These are phyloP conservation scores for Selaginella tamariscina DNA, from an alignment of 75 land plant species.

Conservation along the genomic window DNA sequence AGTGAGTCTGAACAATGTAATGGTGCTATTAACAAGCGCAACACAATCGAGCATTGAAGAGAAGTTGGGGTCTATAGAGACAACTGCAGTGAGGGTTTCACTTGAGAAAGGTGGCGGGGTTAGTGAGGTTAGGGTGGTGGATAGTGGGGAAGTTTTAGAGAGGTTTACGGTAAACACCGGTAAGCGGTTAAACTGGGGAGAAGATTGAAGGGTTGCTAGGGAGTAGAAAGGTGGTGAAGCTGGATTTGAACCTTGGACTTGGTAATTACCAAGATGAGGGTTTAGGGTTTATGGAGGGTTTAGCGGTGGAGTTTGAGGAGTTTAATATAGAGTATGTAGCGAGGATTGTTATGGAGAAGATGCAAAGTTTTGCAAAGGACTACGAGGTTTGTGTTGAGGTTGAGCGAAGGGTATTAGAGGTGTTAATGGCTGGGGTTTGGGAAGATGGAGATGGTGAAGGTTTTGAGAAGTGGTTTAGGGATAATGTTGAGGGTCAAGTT, in stretches of 20 bases:
- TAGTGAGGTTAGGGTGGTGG: not conserved
- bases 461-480: not conserved
- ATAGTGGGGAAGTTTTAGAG: not conserved
- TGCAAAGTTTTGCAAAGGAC: not conserved
- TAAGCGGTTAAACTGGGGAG: not conserved
- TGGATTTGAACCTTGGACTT: not conserved
- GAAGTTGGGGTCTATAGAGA: not conserved
- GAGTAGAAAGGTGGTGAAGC: not conserved
- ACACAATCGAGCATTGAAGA: not conserved
- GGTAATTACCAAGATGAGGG: not conserved
- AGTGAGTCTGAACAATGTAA: constrained; percentile 43
- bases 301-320: not conserved
- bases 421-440: not conserved
- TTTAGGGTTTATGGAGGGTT: not conserved
- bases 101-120: not conserved
- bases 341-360: not conserved
- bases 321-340: not conserved
- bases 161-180: not conserved
- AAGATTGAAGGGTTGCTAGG: not conserved
- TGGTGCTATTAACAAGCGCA: constrained; percentile 52
- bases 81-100: not conserved
- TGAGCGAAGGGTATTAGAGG: not conserved
- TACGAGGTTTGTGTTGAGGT: not conserved
- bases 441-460: not conserved
- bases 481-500: not conserved